Percentiles rank a stretch among this genome's conserved stretches.
These are phyloP conservation scores for Saturnispora mendoncae DNA, from an alignment of 805 yeast species.

Conservation along the genomic window DNA sequence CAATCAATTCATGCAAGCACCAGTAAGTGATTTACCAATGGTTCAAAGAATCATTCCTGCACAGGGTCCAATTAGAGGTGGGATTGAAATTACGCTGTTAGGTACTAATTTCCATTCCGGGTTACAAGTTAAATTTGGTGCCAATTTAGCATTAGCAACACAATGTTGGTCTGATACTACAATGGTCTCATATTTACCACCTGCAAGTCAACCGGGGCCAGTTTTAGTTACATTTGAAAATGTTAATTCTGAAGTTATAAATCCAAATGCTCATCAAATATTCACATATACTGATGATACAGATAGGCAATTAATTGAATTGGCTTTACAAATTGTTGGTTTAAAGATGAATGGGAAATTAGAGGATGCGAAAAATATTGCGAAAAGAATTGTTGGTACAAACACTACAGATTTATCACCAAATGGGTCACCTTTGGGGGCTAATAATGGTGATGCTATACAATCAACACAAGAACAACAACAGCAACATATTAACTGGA, in stretches of 20 bases:
- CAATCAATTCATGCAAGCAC: background rate
- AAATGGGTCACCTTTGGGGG: conserved; percentile 14
- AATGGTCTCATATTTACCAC: conserved; percentile 88
- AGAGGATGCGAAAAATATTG: conserved; percentile 92
- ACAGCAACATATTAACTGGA: conserved; percentile 32
- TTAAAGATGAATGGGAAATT: conserved; percentile 91
- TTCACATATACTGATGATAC: conserved; percentile 94
- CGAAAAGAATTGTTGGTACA: conserved; percentile 78
- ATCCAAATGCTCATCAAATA: conserved; percentile 37
- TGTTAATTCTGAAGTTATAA: conserved; percentile 12
- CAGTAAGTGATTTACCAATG: conserved; percentile 34
- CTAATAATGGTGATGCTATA: conserved; percentile 10
- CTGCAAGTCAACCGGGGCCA: conserved; percentile 82
- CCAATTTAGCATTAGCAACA: conserved; percentile 67
- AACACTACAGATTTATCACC: conserved; percentile 20
- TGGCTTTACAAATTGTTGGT: conserved; percentile 94
- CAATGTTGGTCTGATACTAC: conserved; percentile 96
- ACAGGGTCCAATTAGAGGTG: conserved; percentile 94
- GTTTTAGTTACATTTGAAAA: conserved; percentile 74
- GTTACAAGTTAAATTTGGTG: conserved; percentile 77
- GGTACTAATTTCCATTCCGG: conserved; percentile 86
- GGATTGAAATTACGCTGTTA: conserved; percentile 84
- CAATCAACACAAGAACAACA: conserved; percentile 12
- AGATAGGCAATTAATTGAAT: conserved; percentile 86
- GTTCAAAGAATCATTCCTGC: conserved; percentile 89